Conservation (phyloP, 768 basidiomycete genomes). For the Polyporus arcularius region DNA sequence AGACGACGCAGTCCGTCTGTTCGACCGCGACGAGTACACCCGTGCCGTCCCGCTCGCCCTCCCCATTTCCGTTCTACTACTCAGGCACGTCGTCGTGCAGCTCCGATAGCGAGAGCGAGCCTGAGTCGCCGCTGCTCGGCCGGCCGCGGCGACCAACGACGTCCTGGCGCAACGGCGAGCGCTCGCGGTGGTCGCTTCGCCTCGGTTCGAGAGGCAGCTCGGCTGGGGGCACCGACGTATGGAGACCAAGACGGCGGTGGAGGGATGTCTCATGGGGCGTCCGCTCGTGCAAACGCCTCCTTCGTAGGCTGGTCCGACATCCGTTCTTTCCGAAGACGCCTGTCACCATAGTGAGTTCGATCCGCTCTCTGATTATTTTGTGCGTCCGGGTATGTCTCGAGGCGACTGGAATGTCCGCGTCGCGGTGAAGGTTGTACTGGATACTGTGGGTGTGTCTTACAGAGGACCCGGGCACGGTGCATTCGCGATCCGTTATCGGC, state of each 20-base stretch:
- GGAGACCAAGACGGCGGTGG: conserved; percentile 49
- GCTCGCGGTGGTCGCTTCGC: conserved; percentile 26
- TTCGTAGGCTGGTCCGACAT: conserved; percentile 61
- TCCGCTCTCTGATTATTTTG: neutral
- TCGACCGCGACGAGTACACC: conserved; percentile 46
- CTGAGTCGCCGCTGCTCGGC: conserved; percentile 40
- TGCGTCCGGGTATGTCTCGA: neutral
- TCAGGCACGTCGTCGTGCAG: conserved; percentile 52
- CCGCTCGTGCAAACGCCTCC: conserved; percentile 54
- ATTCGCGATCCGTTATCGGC: no score
- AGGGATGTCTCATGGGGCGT: conserved; percentile 45
- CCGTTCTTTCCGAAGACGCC: conserved; percentile 81
- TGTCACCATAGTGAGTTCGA: conserved; percentile 67
- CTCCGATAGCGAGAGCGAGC: conserved; percentile 60
- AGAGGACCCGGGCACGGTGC: no score
- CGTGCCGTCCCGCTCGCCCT: conserved; percentile 61
- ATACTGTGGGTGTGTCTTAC: neutral
- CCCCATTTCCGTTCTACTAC: conserved; percentile 58
- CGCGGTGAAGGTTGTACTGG: neutral
- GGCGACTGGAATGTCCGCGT: neutral
- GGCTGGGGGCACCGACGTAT: conserved; percentile 37
- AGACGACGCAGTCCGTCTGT: conserved; percentile 25
- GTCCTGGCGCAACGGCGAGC: conserved; percentile 32
- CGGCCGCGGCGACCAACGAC: conserved; percentile 32
- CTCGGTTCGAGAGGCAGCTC: conserved; percentile 49